phyloP scores from a whole-genome alignment of 805 yeast genomes.

The Metschnikowia arizonensis region DNA sequence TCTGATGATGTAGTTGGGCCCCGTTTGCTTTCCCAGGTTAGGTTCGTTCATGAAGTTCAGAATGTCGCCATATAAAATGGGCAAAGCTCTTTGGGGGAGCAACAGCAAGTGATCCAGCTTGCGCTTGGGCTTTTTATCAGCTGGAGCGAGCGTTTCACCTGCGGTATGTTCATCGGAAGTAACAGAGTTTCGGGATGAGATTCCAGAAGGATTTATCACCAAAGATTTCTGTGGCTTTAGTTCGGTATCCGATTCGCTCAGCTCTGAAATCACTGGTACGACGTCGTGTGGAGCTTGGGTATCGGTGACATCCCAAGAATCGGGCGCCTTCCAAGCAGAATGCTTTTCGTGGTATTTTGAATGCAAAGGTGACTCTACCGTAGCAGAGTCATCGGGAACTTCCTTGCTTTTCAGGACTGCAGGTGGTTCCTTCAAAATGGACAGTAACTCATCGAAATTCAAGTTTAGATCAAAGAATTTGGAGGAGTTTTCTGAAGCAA shows the following conservation, averaged over 20 bases:
- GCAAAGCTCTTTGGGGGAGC: constrained; percentile 20
- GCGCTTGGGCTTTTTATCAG: constrained; percentile 7
- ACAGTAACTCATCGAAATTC: constrained; percentile 48
- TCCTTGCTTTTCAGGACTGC: not conserved
- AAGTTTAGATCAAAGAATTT: constrained; percentile 40
- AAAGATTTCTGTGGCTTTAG: not conserved
- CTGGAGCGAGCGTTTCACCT: not conserved
- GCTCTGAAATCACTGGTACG: constrained; percentile 9
- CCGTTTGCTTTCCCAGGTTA: constrained; percentile 14
- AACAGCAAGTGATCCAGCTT: constrained; percentile 10
- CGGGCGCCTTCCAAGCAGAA: constrained; percentile 44
- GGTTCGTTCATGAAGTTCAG: constrained; percentile 2
- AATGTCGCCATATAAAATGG: constrained; percentile 31
- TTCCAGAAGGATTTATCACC: not conserved
- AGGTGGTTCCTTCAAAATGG: constrained; percentile 38
- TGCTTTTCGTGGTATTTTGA: constrained; percentile 12
- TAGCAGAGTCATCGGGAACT: not conserved
- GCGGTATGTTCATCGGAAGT: not conserved
- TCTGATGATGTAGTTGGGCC: constrained; percentile 52
- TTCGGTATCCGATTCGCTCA: constrained; percentile 12
- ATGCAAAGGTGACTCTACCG: constrained; percentile 2
- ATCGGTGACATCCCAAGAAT: constrained; percentile 45
- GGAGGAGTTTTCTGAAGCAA: constrained; percentile 6
- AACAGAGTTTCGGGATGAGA: not conserved
- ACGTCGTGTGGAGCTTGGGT: constrained; percentile 9